These are phyloP conservation scores for Myriosclerotinia curreyana DNA, from an alignment of 2,329 filamentous ascomycete genomes.

Conservation along the genomic window DNA sequence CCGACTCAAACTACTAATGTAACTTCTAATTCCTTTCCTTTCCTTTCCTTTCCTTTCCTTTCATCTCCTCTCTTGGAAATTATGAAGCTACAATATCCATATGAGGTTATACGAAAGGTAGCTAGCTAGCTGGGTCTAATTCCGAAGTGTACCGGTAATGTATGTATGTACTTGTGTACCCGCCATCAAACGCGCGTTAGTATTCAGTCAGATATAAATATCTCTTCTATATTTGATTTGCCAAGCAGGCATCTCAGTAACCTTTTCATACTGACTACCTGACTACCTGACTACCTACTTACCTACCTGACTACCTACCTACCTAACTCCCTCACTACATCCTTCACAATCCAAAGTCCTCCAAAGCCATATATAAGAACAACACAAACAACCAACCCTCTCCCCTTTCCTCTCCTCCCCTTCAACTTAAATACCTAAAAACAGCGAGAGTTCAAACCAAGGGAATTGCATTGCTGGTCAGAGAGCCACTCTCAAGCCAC, in stretches of 20 bases:
- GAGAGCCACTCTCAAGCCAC: too few relatives aligned
- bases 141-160: too few relatives aligned
- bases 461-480: conserved; percentile 3
- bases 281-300: not conserved
- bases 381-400: too few relatives aligned
- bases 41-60: too few relatives aligned
- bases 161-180: too few relatives aligned
- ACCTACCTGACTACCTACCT: not conserved
- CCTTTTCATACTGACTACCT: not conserved
- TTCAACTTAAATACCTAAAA: too few relatives aligned
- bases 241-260: conserved; percentile 8
- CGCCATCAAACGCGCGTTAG: conserved; percentile 19
- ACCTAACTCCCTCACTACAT: not conserved
- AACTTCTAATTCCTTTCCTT: too few relatives aligned
- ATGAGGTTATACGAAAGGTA: not conserved
- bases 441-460: conserved; percentile 5
- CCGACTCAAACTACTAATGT: conserved; percentile 19
- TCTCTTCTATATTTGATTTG: not conserved
- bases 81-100: not conserved
- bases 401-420: not conserved
- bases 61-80: conserved; percentile 1
- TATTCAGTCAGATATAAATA: not conserved
- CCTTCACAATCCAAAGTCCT: too few relatives aligned
- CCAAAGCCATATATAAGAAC: too few relatives aligned
- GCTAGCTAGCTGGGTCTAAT: not conserved